These are phyloP conservation scores for Microthyrium microscopicum DNA, from an alignment of 2,329 filamentous ascomycete species.

Conservation along the genomic window DNA sequence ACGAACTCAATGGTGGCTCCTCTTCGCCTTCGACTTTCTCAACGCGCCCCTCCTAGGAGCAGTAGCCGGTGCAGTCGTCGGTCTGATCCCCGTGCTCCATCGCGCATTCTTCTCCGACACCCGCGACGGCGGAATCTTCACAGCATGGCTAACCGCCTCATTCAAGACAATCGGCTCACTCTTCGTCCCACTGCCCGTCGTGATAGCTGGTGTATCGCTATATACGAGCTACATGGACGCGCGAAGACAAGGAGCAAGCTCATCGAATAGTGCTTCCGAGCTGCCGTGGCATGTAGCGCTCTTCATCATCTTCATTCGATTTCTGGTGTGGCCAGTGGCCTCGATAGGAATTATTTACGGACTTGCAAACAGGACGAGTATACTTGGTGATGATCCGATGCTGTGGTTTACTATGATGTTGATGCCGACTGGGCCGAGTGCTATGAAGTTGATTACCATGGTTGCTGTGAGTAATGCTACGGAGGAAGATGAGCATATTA, in stretches of 20 bases:
- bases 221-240: conserved; percentile 29
- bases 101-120: conserved; percentile 42
- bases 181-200: conserved; percentile 48
- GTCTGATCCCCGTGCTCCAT: conserved; percentile 42
- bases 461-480: conserved; percentile 7
- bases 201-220: conserved; percentile 51
- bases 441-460: conserved; percentile 10
- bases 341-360: conserved; percentile 9
- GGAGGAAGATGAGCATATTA: conserved; percentile 7
- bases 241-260: conserved; percentile 23
- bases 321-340: conserved; percentile 40
- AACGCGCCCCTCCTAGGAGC: conserved; percentile 48
- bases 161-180: conserved; percentile 45
- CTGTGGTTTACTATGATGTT: conserved; percentile 9
- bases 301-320: conserved; percentile 38
- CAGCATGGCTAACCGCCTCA: conserved; percentile 47
- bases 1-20: conserved; percentile 23
- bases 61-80: conserved; percentile 39
- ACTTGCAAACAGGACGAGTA: conserved; percentile 6
- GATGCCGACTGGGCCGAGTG: conserved; percentile 9
- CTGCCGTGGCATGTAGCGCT: conserved; percentile 34
- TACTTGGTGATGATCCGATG: conserved; percentile 8
- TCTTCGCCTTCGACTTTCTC: conserved; percentile 33
- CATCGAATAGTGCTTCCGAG: conserved; percentile 22
- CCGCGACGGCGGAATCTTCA: conserved; percentile 44